Percentiles rank a stretch among this genome's conserved stretches.
Conservation (phyloP, 169 alveolate genomes). For the Cystoisospora suis region DNA sequence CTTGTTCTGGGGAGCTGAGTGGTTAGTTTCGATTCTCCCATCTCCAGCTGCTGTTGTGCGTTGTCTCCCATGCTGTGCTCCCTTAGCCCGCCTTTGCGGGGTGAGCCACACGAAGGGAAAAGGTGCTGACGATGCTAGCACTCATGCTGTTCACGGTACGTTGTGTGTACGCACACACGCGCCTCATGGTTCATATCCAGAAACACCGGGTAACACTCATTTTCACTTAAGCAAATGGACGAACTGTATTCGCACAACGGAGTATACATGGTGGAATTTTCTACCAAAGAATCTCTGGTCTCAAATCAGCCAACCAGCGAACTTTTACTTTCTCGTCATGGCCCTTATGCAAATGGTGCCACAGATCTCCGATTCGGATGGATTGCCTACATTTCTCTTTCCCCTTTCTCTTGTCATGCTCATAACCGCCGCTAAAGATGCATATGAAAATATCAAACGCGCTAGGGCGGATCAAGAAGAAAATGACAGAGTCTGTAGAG, state of each 20-base stretch:
- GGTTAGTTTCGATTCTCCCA: conserved; percentile 47
- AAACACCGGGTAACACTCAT: conserved; percentile 38
- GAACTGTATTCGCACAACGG: conserved; percentile 63
- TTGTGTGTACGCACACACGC: conserved; percentile 34
- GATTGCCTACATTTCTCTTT: conserved; percentile 88
- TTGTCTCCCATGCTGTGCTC: not conserved
- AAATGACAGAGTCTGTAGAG: conserved; percentile 79
- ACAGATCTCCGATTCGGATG: conserved; percentile 79
- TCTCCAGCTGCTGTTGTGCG: not conserved
- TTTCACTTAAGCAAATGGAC: conserved; percentile 42
- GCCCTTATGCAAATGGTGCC: conserved; percentile 70
- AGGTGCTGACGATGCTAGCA: not conserved
- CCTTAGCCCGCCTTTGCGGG: not conserved
- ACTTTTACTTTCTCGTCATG: conserved; percentile 66
- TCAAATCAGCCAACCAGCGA: conserved; percentile 67
- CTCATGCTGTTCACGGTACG: not conserved
- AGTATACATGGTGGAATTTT: conserved; percentile 66
- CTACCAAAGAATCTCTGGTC: conserved; percentile 64
- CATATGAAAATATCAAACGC: conserved; percentile 91
- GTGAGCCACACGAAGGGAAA: not conserved
- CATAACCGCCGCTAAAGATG: conserved; percentile 92
- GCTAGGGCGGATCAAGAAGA: conserved; percentile 89
- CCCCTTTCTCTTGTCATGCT: conserved; percentile 92
- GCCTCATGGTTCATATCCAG: conserved; percentile 35
- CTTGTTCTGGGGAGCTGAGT: conserved; percentile 47